A percentile compares a stretch with the other conserved stretches of the same genome.
These are phyloP conservation scores for Carpinus fangiana DNA, from an alignment of 306 rosid genomes.

Conservation along the genomic window DNA sequence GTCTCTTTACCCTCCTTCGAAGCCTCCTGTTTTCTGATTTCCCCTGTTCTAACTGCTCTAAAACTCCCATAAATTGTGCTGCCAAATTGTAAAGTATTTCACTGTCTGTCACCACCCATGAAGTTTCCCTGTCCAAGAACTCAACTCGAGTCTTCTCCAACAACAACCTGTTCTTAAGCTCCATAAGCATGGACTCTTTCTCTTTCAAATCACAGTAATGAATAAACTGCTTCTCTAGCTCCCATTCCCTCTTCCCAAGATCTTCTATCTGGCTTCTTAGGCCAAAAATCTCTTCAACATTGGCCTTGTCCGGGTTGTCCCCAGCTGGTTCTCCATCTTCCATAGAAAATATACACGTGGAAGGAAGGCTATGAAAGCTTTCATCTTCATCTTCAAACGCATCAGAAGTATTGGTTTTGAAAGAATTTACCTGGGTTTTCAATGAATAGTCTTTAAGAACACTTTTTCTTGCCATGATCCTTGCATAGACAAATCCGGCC, in stretches of 20 bases:
- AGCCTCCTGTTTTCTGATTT: slow-evolving; percentile 54
- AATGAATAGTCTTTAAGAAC: slow-evolving; percentile 24
- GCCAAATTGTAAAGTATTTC: slow-evolving; percentile 44
- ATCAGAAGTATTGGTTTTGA: slow-evolving; percentile 28
- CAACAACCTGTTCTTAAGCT: slow-evolving; percentile 44
- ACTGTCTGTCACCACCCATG: slow-evolving; percentile 44
- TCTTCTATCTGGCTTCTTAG: slow-evolving; percentile 48
- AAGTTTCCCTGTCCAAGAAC: slow-evolving; percentile 57
- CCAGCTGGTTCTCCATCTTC: slow-evolving; percentile 25
- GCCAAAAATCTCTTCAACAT: slow-evolving; percentile 40
- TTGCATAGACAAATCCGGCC: slow-evolving; percentile 61
- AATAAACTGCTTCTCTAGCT: slow-evolving; percentile 45
- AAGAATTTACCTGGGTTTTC: slow-evolving; percentile 5
- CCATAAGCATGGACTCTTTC: slow-evolving; percentile 44
- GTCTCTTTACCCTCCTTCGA: slow-evolving; percentile 43
- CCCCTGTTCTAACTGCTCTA: slow-evolving; percentile 47
- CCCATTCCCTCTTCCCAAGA: slow-evolving; percentile 50
- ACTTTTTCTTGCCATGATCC: slow-evolving; percentile 48
- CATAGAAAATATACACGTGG: slow-evolving; percentile 4
- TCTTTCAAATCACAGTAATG: slow-evolving; percentile 60
- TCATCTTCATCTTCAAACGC: slow-evolving; percentile 32
- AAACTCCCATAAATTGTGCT: slow-evolving; percentile 30
- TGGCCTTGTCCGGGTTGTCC: neutral
- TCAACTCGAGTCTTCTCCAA: slow-evolving; percentile 46
- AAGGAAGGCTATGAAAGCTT: slow-evolving; percentile 27